A percentile compares a stretch with the other conserved stretches of the same genome.
phyloP scores from a whole-genome alignment of 768 basidiomycete species.

The Punctularia strigosozonata region DNA sequence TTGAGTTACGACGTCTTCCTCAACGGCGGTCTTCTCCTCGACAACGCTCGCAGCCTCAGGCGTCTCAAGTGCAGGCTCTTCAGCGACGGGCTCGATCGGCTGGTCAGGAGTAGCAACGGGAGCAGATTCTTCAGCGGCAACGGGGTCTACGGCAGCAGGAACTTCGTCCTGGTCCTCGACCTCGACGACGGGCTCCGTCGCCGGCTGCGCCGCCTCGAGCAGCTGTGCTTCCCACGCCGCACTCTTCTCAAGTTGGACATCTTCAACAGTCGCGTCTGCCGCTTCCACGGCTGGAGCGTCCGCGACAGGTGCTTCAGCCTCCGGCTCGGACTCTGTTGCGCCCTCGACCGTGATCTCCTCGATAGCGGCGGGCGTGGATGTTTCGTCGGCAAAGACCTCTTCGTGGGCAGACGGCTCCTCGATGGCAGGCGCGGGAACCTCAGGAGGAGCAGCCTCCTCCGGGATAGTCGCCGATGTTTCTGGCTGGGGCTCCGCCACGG shows the following conservation, averaged over 20 bases:
- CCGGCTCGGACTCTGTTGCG: constrained; percentile 1
- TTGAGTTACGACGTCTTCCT: constrained; percentile 2
- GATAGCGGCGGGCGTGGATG: neutral
- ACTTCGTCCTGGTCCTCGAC: neutral
- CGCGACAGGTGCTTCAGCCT: neutral
- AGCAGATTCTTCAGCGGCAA: constrained; percentile 1
- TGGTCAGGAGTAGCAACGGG: neutral
- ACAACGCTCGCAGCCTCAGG: constrained; percentile 1
- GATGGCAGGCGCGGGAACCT: neutral
- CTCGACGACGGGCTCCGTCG: neutral
- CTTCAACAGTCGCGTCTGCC: constrained; percentile 1
- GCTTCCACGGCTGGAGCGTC: constrained; percentile 2
- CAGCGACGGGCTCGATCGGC: constrained; percentile 1
- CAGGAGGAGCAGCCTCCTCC: neutral
- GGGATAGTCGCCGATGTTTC: neutral
- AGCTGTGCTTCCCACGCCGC: neutral
- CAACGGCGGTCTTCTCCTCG: constrained; percentile 2
- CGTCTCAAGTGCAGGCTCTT: constrained; percentile 1
- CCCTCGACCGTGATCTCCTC: neutral
- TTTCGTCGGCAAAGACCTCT: constrained; percentile 1
- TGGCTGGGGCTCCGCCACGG: neutral
- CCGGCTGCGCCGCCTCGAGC: neutral
- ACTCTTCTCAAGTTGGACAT: neutral
- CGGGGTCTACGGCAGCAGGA: neutral
- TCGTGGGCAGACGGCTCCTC: neutral